Base-by-base conservation (phyloP, 805 yeast genomes). In the Suhomyces vadensis region DNA sequence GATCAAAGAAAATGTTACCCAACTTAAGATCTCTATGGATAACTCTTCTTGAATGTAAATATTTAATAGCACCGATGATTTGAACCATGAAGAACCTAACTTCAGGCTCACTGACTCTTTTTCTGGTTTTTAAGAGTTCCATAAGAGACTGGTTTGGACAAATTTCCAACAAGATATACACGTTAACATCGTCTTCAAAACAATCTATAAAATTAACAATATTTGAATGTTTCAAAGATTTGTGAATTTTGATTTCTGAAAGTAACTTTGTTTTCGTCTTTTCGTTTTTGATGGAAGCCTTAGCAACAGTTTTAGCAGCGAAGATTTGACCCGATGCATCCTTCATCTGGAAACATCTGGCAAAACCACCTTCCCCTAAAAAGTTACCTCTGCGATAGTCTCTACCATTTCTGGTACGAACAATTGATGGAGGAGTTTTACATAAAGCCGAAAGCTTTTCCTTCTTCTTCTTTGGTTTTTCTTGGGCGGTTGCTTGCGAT, bases 301-400 rank as follows among this genome's bases (percentile, higher is more conserved):
- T 94, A 43, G 99, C 99, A 27, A 94, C 95, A 0, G 99, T 95
- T 61, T 94, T 94, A 24, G 99, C 99, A 14, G 99, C 99, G 65
- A 75, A 94, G 1, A 87, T 78, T 58, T 81, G 80, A 26, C 98
- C 98, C 52, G 79, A 73, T 49, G 89, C 85, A 67, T 91, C 96
- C 61, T 86, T 88, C 75, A 94, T 94, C 64, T 94, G 97, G 69
- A 94, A 94, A 63, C 99, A 94, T 60, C 98, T 81, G 13, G 99
- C 99, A 73, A 94, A 94, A 0, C 99, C 99, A 48, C 99, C 99
- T 70, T 92, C 98, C 27, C 99, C 99, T 26, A 94, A 73, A 57
- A 90, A 91, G 47, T 75, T 75, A 1, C 98, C 98, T 61, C 98
- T 79, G 51, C 86, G 88, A 65, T 87, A 94, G 55, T 90, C 95